Percentiles rank a stretch among this genome's conserved stretches.
Evolutionary conservation across 1,284 basidiomycete genomes (phyloP).

Genomic region (Leccinum huronense): DNA sequence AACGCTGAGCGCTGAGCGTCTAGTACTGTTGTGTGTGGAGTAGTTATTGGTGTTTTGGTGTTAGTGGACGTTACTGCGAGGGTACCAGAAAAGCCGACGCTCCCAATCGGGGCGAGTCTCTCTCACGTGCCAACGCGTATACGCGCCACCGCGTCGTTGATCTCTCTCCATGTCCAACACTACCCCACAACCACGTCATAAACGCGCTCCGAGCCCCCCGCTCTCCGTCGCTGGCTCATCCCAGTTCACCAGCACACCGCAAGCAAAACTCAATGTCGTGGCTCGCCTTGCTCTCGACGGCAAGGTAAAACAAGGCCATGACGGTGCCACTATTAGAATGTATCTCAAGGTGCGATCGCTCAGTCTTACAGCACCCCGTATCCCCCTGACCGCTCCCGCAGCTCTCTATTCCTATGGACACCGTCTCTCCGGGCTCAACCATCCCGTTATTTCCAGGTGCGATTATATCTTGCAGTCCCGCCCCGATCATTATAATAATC

Average conservation of each 20-base stretch:
- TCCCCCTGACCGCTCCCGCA: conserved; percentile 30
- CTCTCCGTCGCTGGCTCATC: conserved; percentile 40
- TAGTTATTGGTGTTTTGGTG: neutral
- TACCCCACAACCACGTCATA: conserved; percentile 33
- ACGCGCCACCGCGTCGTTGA: conserved; percentile 1
- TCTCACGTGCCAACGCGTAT: conserved; percentile 26
- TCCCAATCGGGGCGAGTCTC: conserved; percentile 12
- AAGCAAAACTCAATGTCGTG: conserved; percentile 61
- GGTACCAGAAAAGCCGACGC: neutral
- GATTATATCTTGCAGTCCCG: conserved; percentile 15
- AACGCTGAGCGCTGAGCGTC: neutral
- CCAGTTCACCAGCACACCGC: conserved; percentile 36
- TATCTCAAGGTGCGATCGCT: conserved; percentile 62
- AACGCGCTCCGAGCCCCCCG: conserved; percentile 42
- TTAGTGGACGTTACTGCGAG: neutral
- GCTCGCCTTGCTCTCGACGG: conserved; percentile 73
- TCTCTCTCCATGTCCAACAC: conserved; percentile 11
- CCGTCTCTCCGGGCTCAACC: conserved; percentile 58
- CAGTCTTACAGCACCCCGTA: neutral
- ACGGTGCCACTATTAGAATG: conserved; percentile 66
- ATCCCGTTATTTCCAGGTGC: conserved; percentile 71
- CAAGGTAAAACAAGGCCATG: conserved; percentile 59
- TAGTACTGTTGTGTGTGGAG: neutral
- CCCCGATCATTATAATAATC: conserved; percentile 6
- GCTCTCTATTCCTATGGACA: conserved; percentile 68